Base-by-base conservation (phyloP, 441 rosid species). In the Hura crepitans region DNA sequence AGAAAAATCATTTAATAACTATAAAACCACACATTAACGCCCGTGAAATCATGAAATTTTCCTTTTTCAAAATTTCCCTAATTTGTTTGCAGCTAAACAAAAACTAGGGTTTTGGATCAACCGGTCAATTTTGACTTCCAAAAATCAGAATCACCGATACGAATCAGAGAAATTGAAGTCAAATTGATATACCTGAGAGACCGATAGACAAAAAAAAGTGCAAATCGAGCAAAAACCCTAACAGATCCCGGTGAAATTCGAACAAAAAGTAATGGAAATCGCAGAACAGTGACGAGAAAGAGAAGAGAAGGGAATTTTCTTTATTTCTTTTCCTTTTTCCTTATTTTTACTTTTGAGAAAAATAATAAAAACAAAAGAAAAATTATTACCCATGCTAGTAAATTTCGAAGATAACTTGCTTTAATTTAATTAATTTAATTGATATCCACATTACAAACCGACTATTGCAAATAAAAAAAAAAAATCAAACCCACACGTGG, bases 41-140 rank as follows among this genome's bases (percentile, higher is more conserved):
- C 27, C 70, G 62, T 33, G 47, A 46, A 65, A 18, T 18, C 20
- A 2, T 6, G 47, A 60, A 75, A 75, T 46, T 65, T 49, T 27
- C 31, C 35, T 17, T 54, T 18, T 20, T 51, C 27, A 22, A 18
- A 1, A 62, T 80, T 62, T 13, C 66, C 78, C 77, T 35, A 71
- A 66, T 55, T 74, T 68, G 69, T 6, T 9, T 75, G 51, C 70
- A 78, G 18, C 77, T 56, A 75, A 71, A 64, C 66, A 62, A 28
- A n/a, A 81, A 35, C 69, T 88, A 88, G 87, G 85, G 89, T 83
- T 88, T 77, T 75, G 67, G 81, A 72, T 65, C 67, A 73, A 30
- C 45, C 45, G 63, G 78, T 67, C 77, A 74, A 72, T 47, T 72
- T 61, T 65, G 74, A 68, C 58, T 20, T 13, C 10, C 18, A 51